phyloP scores from a whole-genome alignment of 202 grass and related monocot species.

The Carex sylvatica region DNA sequence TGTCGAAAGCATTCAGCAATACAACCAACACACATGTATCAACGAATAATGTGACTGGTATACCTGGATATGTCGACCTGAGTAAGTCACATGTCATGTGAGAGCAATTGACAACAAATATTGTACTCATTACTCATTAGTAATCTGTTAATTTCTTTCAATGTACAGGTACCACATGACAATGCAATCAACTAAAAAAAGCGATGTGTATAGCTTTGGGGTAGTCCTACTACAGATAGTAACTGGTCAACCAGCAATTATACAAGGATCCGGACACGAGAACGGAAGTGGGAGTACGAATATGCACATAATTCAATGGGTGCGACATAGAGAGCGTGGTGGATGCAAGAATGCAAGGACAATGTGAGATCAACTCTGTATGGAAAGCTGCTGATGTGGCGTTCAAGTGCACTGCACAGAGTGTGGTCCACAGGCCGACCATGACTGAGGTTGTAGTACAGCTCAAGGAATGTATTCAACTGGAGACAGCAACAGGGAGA shows the following conservation, averaged over 20 bases:
- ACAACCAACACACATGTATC: conserved; percentile 30
- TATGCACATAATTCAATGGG: conserved; percentile 34
- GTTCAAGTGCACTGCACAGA: too few relatives aligned
- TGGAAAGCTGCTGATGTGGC: too few relatives aligned
- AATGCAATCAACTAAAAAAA: conserved; percentile 24
- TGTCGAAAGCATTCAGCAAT: conserved; percentile 40
- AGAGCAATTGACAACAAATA: not conserved
- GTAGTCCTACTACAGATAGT: too few relatives aligned
- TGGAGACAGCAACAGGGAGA: too few relatives aligned
- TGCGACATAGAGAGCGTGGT: conserved; percentile 35
- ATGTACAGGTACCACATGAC: conserved; percentile 14
- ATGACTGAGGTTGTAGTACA: too few relatives aligned
- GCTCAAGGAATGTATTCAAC: too few relatives aligned
- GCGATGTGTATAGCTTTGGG: too few relatives aligned
- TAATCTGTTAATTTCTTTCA: not conserved
- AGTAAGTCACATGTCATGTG: conserved; percentile 27
- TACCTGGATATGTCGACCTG: conserved; percentile 55
- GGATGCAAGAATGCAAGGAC: too few relatives aligned
- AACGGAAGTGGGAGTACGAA: not conserved
- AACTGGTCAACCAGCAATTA: too few relatives aligned
- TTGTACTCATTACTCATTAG: not conserved
- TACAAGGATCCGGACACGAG: not conserved
- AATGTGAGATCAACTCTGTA: too few relatives aligned
- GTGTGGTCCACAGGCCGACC: too few relatives aligned
- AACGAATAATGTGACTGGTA: conserved; percentile 34